Base-by-base conservation (phyloP, 768 basidiomycete genomes). In the Gyrodon lividus region DNA sequence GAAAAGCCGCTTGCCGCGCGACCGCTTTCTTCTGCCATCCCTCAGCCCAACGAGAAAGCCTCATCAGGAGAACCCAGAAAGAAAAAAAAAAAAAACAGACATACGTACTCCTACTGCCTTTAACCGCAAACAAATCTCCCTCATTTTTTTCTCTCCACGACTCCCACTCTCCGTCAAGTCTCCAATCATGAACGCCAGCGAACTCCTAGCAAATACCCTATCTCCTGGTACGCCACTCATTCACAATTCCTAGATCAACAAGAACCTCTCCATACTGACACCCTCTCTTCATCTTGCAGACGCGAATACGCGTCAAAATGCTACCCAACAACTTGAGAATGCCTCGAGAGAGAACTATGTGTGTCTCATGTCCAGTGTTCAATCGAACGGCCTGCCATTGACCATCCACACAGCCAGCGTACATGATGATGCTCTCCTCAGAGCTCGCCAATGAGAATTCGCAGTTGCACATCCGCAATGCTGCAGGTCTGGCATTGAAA, bases 401-500 rank as follows among this genome's bases (percentile, higher is more conserved):
- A 67, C 54, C 45, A 19, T 17, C 42, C 50, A 52, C 72, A 42
- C 72, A 96, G 94, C 89, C 91, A 54, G 86, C 84, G 60, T 99
- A 98, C 76, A 88, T 98, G 83, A 68, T 86, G 66, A 92, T 91
- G 79, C 85, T 99, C 56, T 87, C 90, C 16, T 72, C 81, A 16
- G 91, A 93, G 58, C 81, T 99, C 42, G 83, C 85, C 24, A 87
- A 92, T 59, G 92, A 94, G 67, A 73, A 57, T 39, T 80, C 79
- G 6, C 75, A 79, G 13, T 63, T 84, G 30, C 86, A 92, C 68
- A 82, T 95, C 46, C 80, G 97, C 59, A 96, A 91, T 65, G 94
- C 96, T n/a, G 95, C 97, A 20, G 94, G 92, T 68, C 78, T 99
- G 46, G 95, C 96, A 17, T 77, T 99, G 71, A 99, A 98, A 82